phyloP scores from a whole-genome alignment of 441 rosid genomes.

The Cnidoscolus chayamansa region DNA sequence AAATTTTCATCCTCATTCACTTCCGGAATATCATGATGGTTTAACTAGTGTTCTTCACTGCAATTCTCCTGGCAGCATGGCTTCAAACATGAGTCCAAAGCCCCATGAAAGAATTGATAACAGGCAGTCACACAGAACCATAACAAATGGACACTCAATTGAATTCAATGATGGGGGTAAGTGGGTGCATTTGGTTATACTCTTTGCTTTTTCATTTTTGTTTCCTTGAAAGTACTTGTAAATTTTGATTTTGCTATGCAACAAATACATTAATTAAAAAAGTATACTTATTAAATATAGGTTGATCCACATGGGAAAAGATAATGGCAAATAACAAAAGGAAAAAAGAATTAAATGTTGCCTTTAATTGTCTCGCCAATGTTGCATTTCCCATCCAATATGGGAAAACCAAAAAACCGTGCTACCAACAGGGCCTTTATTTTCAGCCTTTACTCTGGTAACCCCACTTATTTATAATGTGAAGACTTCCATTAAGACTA shows the following conservation, averaged over 20 bases:
- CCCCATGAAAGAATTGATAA: slow-evolving; percentile 39
- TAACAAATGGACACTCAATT: slow-evolving; percentile 37
- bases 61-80: slow-evolving; percentile 31
- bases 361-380: too few relatives aligned
- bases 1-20: slow-evolving; percentile 43
- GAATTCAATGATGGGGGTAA: slow-evolving; percentile 45
- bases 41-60: slow-evolving; percentile 29
- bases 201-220: not conserved
- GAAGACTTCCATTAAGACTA: not conserved
- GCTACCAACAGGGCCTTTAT: not conserved
- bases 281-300: not conserved
- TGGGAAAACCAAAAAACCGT: not conserved
- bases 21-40: slow-evolving; percentile 52
- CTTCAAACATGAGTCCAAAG: slow-evolving; percentile 33
- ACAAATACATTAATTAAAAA: not conserved
- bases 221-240: not conserved
- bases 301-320: not conserved
- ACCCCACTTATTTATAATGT: not conserved
- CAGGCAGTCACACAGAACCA: slow-evolving; percentile 30
- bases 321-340: not conserved
- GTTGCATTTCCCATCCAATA: too few relatives aligned
- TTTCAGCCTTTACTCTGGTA: not conserved
- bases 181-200: not conserved
- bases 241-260: not conserved
- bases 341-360: too few relatives aligned